Base-by-base conservation (phyloP, 2,329 filamentous ascomycete genomes). In the Mycosphaerella sp. region DNA sequence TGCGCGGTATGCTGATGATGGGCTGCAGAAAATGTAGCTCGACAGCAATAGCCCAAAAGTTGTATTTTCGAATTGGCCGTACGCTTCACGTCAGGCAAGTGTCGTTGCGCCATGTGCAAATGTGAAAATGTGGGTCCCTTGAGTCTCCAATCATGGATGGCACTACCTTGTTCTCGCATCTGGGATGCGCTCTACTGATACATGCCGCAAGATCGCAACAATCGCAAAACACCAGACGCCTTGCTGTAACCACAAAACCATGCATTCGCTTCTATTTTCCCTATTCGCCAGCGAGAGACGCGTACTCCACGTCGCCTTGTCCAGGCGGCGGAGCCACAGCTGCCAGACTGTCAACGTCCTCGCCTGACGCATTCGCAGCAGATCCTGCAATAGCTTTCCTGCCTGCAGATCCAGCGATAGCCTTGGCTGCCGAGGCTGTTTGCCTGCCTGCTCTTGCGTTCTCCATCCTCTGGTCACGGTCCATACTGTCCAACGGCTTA, bases 401-500 rank as follows among this genome's bases (percentile, higher is more conserved):
- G 27, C 49, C 57, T 18, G 61, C 61, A 43, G 62, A 61, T 41
- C 61, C 61, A 3, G 59, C 63, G 21, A 62, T 51, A 6, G 54
- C 50, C 42, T 62, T 64, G 6, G 49, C 48, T 3, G 47, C 61
- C 36, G 52, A 53, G 10, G 58, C 59, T 18, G 79, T 78, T 13
- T 78, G 76, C 41, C 87, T 74, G 2, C 86, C 91, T 63, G 94
- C 89, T 32, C 84, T 80, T 17, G 90, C 82, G 75, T 95, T 89
- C 64, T 86, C 80, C 59, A 85, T 77, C 39, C 91, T 80, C 68
- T 95, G 81, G 49, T 96, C 89, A 55, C 85, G 85, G 57, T 95
- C 87, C 82, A 97, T 86, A 18, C 82, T 94, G 50, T 95, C 93
- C 50, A 98, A 78, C 1, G 91, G 86, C 73, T 89, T 93, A 13